Evolutionary conservation across 805 yeast species (phyloP).

Genomic region (Metschnikowia drakensbergensis): DNA sequence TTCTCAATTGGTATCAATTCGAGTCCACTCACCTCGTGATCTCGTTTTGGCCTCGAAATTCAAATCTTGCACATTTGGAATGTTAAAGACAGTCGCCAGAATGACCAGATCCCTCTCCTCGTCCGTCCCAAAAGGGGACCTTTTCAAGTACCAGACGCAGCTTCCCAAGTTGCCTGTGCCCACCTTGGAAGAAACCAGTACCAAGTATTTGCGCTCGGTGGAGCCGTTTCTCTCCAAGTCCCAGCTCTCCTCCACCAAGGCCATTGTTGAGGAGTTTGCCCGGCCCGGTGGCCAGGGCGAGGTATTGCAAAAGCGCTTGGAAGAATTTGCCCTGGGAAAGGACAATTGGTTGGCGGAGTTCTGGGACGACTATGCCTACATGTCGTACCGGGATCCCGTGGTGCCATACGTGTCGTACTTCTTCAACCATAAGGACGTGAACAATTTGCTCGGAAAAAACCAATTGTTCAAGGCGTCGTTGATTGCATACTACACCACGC

Average conservation of each 20-base stretch:
- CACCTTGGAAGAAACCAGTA: slow-evolving; percentile 62
- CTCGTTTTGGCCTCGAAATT: neutral
- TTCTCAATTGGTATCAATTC: neutral
- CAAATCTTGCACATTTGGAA: neutral
- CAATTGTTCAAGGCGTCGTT: slow-evolving; percentile 75
- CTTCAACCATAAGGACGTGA: slow-evolving; percentile 72
- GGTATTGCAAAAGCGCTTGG: slow-evolving; percentile 62
- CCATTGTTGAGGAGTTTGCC: slow-evolving; percentile 62
- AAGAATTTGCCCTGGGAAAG: slow-evolving; percentile 51
- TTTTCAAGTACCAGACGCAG: slow-evolving; percentile 65
- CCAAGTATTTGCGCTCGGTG: slow-evolving; percentile 65
- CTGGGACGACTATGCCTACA: slow-evolving; percentile 94
- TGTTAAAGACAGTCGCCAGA: slow-evolving; percentile 16
- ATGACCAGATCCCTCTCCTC: slow-evolving; percentile 22
- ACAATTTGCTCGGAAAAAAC: slow-evolving; percentile 53
- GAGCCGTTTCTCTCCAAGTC: slow-evolving; percentile 58
- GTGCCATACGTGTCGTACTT: slow-evolving; percentile 92
- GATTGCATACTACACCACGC: slow-evolving; percentile 60
- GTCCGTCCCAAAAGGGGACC: slow-evolving; percentile 51
- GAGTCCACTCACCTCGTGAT: neutral
- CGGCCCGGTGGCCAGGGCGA: slow-evolving; percentile 61
- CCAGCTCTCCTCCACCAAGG: slow-evolving; percentile 49
- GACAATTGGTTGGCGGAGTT: slow-evolving; percentile 88
- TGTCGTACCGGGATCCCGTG: slow-evolving; percentile 90
- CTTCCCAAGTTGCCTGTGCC: slow-evolving; percentile 91